A percentile compares a stretch with the other conserved stretches of the same genome.
phyloP scores from a whole-genome alignment of 257 asterid species.

The Eucommia ulmoides region DNA sequence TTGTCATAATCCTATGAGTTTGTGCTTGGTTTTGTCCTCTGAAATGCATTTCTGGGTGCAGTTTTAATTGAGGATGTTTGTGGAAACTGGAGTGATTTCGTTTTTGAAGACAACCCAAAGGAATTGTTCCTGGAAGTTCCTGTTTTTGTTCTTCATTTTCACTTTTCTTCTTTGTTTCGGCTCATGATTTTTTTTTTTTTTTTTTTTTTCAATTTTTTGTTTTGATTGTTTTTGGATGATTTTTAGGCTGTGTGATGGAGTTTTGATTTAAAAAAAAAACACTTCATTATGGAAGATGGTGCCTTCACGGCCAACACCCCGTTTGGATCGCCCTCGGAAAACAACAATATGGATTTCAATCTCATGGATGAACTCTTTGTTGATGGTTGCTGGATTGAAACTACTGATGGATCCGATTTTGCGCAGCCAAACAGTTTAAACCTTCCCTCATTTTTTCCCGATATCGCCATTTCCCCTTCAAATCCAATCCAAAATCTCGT shows the following conservation, averaged over 20 bases:
- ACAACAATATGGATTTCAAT: conserved; percentile 33
- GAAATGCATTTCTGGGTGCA: conserved; percentile 34
- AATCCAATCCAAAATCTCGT: conserved; percentile 17
- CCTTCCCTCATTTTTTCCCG: conserved; percentile 16
- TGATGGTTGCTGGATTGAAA: conserved; percentile 80
- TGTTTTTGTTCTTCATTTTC: conserved; percentile 33
- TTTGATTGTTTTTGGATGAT: no score
- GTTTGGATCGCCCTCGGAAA: conserved; percentile 22
- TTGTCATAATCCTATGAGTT: background rate
- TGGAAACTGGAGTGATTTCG: conserved; percentile 21
- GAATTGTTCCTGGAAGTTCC: conserved; percentile 34
- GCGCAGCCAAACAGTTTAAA: conserved; percentile 32
- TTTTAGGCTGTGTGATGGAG: no score
- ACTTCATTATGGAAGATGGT: conserved; percentile 55
- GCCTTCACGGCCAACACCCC: conserved; percentile 27
- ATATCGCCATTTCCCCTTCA: conserved; percentile 7
- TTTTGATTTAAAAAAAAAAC: conserved; percentile 8
- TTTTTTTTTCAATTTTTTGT: no score
- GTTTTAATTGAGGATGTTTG: conserved; percentile 36
- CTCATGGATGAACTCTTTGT: conserved; percentile 54
- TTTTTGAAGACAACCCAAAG: conserved; percentile 40
- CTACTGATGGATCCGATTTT: conserved; percentile 43
- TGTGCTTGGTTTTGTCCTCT: conserved; percentile 13
- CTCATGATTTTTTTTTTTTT: conserved; percentile 19
- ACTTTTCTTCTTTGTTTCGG: conserved; percentile 33